A percentile compares a stretch with the other conserved stretches of the same genome.
Evolutionary conservation across 257 asterid genomes (phyloP).

Genomic region (Solanum paucissectum): DNA sequence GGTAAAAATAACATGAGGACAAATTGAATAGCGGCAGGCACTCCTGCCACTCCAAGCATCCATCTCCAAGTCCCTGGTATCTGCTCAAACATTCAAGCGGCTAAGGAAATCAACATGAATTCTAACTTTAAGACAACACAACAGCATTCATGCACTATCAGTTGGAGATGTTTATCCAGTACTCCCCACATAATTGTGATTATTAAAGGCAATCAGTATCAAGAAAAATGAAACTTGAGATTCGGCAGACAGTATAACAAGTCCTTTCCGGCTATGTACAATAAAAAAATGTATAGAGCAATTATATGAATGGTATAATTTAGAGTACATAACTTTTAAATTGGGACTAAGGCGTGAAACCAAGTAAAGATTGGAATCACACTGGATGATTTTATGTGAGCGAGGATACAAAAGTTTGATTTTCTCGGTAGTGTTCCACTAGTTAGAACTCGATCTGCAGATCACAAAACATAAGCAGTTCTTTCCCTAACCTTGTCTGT

Average conservation of each 20-base stretch:
- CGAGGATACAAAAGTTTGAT: neutral
- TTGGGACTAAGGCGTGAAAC: neutral
- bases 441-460: neutral
- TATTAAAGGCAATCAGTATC: neutral
- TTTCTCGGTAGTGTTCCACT: neutral
- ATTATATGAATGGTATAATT: neutral
- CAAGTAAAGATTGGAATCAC: neutral
- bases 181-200: neutral
- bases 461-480: neutral
- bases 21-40: conserved; percentile 78
- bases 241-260: neutral
- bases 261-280: neutral
- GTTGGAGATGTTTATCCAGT: neutral
- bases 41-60: conserved; percentile 93
- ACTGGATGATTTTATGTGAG: neutral
- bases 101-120: neutral
- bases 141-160: neutral
- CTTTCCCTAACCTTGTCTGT: neutral
- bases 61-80: conserved; percentile 97
- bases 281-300: neutral
- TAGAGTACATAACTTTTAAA: neutral
- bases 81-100: conserved; percentile 30
- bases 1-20: conserved; percentile 78
- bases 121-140: neutral
- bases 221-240: too few relatives aligned